Percentiles rank a stretch among this genome's conserved stretches.
These are phyloP conservation scores for Dacryopinax primogenitus DNA, from an alignment of 768 basidiomycete species.

Conservation along the genomic window DNA sequence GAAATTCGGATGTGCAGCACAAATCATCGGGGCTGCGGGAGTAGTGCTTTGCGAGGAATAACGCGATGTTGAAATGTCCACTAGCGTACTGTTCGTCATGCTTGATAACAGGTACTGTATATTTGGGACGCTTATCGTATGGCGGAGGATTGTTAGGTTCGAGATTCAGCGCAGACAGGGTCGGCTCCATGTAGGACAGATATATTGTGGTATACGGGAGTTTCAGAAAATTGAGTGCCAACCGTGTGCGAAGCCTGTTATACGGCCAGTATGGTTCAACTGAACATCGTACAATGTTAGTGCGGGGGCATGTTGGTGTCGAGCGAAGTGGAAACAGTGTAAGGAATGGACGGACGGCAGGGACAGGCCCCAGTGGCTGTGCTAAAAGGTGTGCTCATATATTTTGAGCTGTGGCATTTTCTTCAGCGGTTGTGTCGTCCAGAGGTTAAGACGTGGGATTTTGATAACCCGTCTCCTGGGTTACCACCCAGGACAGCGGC, in stretches of 20 bases:
- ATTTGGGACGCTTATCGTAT: constrained; percentile 47
- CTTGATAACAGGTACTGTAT: constrained; percentile 45
- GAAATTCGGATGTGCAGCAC: too few species aligned
- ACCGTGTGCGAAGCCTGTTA: constrained; percentile 62
- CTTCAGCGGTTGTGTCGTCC: constrained; percentile 4
- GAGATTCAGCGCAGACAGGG: constrained; percentile 32
- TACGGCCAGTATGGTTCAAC: constrained; percentile 64
- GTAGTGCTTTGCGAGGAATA: background rate
- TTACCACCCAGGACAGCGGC: too few species aligned
- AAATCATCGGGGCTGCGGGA: background rate
- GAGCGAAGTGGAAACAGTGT: too few species aligned
- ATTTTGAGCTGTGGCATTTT: background rate
- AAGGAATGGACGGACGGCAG: too few species aligned
- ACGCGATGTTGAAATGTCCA: background rate
- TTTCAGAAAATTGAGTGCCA: constrained; percentile 66
- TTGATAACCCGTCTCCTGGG: background rate
- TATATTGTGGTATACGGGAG: constrained; percentile 56
- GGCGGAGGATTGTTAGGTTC: constrained; percentile 13
- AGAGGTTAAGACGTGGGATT: constrained; percentile 10
- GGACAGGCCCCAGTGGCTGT: background rate
- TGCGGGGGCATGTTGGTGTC: too few species aligned
- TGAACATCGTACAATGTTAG: constrained; percentile 58
- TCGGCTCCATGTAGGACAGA: constrained; percentile 56
- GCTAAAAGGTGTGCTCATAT: background rate
- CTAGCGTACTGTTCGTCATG: background rate